Evolutionary conservation across 345 rosid genomes (phyloP).

Genomic region (Pistacia integerrima): DNA sequence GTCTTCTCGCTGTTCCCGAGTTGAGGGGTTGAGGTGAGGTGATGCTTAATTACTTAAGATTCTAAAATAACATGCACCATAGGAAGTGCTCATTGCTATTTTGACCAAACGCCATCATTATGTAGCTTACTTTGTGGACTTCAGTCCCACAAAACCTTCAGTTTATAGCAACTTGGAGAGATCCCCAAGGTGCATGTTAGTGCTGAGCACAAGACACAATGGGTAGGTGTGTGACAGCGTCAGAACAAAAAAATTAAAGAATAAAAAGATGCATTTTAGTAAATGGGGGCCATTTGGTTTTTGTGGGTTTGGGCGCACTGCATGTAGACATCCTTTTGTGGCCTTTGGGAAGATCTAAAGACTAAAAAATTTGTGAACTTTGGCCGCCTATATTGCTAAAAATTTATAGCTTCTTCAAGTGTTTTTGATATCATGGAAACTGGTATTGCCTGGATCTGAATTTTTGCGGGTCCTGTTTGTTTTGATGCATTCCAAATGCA

Average conservation of each 20-base stretch:
- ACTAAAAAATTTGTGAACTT: constrained; percentile 1
- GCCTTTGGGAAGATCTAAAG: constrained; percentile 30
- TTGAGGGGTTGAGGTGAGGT: constrained; percentile 21
- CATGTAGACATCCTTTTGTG: constrained; percentile 19
- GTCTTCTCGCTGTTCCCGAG: constrained; percentile 42
- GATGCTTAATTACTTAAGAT: constrained; percentile 1
- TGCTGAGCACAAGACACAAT: constrained; percentile 7
- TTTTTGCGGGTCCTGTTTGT: constrained; percentile 29
- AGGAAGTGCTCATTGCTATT: constrained; percentile 20
- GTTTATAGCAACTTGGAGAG: constrained; percentile 20
- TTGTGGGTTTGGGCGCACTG: constrained; percentile 2
- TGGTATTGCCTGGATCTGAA: constrained; percentile 29
- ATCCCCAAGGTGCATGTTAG: constrained; percentile 22
- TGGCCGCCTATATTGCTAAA: constrained; percentile 8
- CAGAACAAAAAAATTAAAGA: background rate
- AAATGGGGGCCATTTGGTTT: constrained; percentile 23
- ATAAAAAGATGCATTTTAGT: constrained; percentile 22
- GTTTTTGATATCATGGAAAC: constrained; percentile 20
- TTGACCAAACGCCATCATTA: constrained; percentile 20
- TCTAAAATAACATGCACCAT: constrained; percentile 14
- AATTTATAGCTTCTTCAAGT: background rate
- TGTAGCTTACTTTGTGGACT: constrained; percentile 25
- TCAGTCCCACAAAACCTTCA: constrained; percentile 2
- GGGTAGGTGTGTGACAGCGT: constrained; percentile 6
- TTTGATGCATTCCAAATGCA: constrained; percentile 2